These are phyloP conservation scores for Platismatia glauca DNA, from an alignment of 495 filamentous ascomycete genomes.

Conservation along the genomic window DNA sequence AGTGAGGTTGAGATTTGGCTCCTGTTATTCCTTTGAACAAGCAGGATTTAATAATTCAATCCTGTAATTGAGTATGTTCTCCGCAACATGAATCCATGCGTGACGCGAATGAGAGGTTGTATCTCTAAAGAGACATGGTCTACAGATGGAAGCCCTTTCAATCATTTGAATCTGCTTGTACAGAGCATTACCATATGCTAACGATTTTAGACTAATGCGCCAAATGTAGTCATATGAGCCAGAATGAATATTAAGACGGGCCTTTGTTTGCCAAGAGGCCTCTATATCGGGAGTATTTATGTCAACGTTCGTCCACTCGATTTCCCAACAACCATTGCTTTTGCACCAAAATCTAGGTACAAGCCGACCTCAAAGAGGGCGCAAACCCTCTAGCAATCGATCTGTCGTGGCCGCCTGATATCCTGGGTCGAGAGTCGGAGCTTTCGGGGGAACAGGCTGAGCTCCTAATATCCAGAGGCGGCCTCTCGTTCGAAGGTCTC, in stretches of 20 bases:
- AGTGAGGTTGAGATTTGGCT: background rate
- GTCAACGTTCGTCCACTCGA: background rate
- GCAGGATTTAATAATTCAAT: no score
- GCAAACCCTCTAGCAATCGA: background rate
- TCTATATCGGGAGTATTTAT: background rate
- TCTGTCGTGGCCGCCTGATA: conserved; percentile 3
- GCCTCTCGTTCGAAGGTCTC: background rate
- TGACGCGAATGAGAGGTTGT: background rate
- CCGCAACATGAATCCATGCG: background rate
- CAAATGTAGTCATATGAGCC: no score
- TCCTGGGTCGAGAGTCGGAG: background rate
- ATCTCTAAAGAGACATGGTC: background rate
- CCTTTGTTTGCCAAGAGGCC: background rate
- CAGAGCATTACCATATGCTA: no score
- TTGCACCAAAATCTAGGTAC: background rate
- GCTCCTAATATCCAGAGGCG: background rate
- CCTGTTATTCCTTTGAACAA: no score
- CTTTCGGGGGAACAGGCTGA: background rate
- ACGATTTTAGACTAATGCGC: no score
- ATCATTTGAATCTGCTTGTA: no score
- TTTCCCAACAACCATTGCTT: background rate
- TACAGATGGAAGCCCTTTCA: no score
- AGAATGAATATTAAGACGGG: no score
- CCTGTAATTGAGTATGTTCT: background rate
- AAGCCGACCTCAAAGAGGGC: background rate